phyloP scores from a whole-genome alignment of 345 rosid genomes.

The Eucalyptus marginata region DNA sequence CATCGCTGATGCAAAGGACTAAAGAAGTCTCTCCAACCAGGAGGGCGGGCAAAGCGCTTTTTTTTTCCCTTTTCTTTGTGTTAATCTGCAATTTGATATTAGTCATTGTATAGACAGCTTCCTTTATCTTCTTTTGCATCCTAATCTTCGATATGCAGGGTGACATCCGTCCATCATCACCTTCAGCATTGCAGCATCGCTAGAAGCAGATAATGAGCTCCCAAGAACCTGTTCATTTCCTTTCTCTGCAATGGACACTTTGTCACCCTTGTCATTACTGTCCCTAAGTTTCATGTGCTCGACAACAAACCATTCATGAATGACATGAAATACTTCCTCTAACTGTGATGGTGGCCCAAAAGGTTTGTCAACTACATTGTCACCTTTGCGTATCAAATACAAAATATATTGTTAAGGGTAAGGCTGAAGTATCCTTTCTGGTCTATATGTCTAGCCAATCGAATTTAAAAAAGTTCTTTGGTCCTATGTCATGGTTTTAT shows the following conservation, averaged over 20 bases:
- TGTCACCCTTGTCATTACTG: neutral
- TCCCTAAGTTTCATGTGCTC: neutral
- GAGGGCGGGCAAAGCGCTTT: neutral
- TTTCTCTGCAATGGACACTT: neutral
- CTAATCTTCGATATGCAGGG: neutral
- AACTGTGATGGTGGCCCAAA: neutral
- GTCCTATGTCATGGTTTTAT: no score
- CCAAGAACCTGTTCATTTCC: neutral
- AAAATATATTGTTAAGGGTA: neutral
- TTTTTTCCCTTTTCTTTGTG: no score
- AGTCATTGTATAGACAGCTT: neutral
- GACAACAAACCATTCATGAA: neutral
- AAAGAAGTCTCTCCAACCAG: neutral
- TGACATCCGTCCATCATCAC: neutral
- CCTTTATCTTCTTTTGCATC: neutral
- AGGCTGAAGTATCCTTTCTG: neutral
- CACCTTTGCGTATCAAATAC: neutral
- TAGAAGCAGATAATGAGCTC: neutral
- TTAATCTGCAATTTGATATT: neutral
- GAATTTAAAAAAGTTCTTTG: neutral
- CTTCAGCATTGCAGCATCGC: neutral
- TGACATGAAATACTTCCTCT: neutral
- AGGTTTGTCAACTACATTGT: neutral
- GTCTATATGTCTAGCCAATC: neutral
- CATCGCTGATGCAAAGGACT: slow-evolving; percentile 86